Evolutionary conservation across 2,329 filamentous ascomycete genomes (phyloP).

Genomic region (Colletotrichum sp.): DNA sequence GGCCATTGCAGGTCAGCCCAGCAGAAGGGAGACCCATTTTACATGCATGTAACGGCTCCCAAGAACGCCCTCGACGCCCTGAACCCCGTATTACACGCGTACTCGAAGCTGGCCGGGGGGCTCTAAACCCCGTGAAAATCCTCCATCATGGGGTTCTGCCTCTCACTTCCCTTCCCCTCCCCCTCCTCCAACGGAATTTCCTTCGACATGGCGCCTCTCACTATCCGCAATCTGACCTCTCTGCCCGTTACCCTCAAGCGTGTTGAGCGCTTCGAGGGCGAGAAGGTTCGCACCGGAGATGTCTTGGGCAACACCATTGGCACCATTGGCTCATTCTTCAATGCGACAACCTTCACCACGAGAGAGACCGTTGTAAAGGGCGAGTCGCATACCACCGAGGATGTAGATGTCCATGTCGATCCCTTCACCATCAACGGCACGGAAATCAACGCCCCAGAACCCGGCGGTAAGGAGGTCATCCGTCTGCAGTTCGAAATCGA

Average conservation of each 20-base stretch:
- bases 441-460: constrained; percentile 64
- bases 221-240: constrained; percentile 82
- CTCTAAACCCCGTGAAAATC: constrained; percentile 16
- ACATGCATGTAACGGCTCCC: constrained; percentile 18
- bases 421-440: constrained; percentile 72
- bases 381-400: constrained; percentile 64
- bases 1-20: background rate
- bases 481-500: constrained; percentile 76
- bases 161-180: constrained; percentile 12
- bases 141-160: constrained; percentile 10
- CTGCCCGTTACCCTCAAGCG: constrained; percentile 74
- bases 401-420: constrained; percentile 67
- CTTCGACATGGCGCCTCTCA: constrained; percentile 59
- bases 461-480: constrained; percentile 66
- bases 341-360: constrained; percentile 39
- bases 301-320: constrained; percentile 50
- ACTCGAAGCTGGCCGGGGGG: constrained; percentile 10
- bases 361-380: constrained; percentile 51
- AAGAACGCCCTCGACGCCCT: background rate
- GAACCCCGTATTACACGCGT: constrained; percentile 12
- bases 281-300: constrained; percentile 45
- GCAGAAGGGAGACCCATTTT: constrained; percentile 9
- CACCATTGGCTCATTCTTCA: constrained; percentile 48
- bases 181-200: constrained; percentile 3
- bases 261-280: constrained; percentile 74